Evolutionary conservation across 2,329 filamentous ascomycete species (phyloP), one percentile per base, ranked within the genome.

Genomic region (Fusarium continuum): DNA sequence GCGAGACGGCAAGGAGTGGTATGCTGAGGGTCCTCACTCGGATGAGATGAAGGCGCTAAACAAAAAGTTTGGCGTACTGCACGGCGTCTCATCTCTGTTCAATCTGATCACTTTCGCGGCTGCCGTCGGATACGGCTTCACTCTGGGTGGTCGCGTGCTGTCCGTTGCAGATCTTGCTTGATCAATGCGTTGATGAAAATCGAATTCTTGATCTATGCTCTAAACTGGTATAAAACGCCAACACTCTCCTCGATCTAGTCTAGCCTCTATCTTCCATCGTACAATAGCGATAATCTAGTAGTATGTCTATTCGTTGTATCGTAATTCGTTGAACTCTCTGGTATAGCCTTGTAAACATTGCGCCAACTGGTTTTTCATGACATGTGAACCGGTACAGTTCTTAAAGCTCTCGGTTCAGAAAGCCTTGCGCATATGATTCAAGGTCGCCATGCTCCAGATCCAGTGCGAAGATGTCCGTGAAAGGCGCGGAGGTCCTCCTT

Each of bases 1-100:
- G 61, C 88, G 89, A 70, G 94, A 97, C 74, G 92, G 92, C 50
- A 97, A 96, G 83, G 91, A 90, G 74, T 91, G 88, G 76, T 91
- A 90, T 71, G 92, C 96, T 64, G 80, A 85, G 47, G 84, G 88
- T 1, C 91, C 92, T 32, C 91, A 96, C 71, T 95, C 91, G 6
- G 83, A 88, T 68, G 91, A 94, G 79, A 97, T 98, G 93, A 77
- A 86, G 68, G 82, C 82, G 8, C 76, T 96, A 69, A 96, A 94
- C 81, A 91, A 88, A 78, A 83, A 82, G 63, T 98, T 98, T 75
- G 87, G 85, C 14, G 85, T 85, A 61, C 77, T 97, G 54, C 95
- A 99, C 76, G 92, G 93, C 6, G 78, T 91, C 41, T 96, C 92
- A 8, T 91, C 91, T 23, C 75, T 96, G 59, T 75, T 96, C 17